phyloP scores from a whole-genome alignment of 768 basidiomycete genomes.

The Mycena metata region DNA sequence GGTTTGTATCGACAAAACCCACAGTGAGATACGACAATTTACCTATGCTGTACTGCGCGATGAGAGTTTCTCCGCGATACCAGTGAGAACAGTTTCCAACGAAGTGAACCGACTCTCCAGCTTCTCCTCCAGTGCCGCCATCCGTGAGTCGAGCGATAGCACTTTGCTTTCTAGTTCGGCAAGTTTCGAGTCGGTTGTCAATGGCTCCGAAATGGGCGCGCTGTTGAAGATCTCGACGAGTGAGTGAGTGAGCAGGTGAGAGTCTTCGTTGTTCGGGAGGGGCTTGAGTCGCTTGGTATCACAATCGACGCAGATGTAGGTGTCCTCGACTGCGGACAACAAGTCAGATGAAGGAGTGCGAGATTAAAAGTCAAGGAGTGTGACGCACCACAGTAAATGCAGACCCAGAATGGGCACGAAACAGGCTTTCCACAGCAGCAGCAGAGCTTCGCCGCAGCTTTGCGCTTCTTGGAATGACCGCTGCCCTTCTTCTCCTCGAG shows the following conservation, averaged over 20 bases:
- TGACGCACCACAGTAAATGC: slow-evolving; percentile 28
- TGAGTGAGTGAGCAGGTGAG: slow-evolving; percentile 7
- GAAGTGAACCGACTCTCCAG: slow-evolving; percentile 25
- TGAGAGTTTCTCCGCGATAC: slow-evolving; percentile 15
- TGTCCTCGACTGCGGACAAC: not conserved
- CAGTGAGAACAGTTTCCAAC: slow-evolving; percentile 18
- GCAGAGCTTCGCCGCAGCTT: slow-evolving; percentile 11
- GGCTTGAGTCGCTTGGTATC: slow-evolving; percentile 14
- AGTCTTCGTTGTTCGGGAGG: not conserved
- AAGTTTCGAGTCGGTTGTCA: slow-evolving; percentile 6
- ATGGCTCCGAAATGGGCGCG: slow-evolving; percentile 12
- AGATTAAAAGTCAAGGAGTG: not conserved
- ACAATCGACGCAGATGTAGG: slow-evolving; percentile 24
- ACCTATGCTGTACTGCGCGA: too few species aligned
- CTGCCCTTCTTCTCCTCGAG: slow-evolving; percentile 10
- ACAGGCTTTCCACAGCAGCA: slow-evolving; percentile 21
- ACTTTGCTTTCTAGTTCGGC: slow-evolving; percentile 14
- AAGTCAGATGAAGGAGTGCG: not conserved
- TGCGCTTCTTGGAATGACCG: not conserved
- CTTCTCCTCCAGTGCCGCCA: slow-evolving; percentile 28
- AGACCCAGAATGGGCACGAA: slow-evolving; percentile 29
- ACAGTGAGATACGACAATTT: too few species aligned
- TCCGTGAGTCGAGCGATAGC: slow-evolving; percentile 4
- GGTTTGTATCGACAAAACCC: too few species aligned
- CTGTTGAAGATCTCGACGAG: slow-evolving; percentile 20